Percentiles rank a stretch among this genome's conserved stretches.
phyloP scores from a whole-genome alignment of 495 filamentous ascomycete genomes.

The Annulohypoxylon nitens region DNA sequence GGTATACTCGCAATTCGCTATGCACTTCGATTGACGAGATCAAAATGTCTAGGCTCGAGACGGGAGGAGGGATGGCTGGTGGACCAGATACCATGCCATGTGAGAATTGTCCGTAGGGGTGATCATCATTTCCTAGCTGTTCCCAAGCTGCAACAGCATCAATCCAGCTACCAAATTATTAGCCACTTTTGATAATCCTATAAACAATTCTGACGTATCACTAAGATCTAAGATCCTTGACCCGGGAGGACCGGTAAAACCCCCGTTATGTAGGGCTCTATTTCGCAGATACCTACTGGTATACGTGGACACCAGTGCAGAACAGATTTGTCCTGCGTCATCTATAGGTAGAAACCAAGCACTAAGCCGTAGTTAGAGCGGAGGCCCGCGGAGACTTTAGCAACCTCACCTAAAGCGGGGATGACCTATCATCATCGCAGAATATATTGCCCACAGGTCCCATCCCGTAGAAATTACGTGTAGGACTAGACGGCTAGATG shows the following conservation, averaged over 20 bases:
- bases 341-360: neutral
- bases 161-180: constrained; percentile 4
- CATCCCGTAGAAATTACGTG: constrained; percentile 31
- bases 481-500: constrained; percentile 23
- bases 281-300: constrained; percentile 17
- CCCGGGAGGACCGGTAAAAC: constrained; percentile 17
- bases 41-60: constrained; percentile 13
- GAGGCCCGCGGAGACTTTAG: constrained; percentile 24
- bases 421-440: constrained; percentile 30
- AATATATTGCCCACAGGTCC: neutral
- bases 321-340: constrained; percentile 26
- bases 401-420: constrained; percentile 15
- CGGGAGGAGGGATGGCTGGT: neutral
- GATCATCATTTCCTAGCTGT: neutral
- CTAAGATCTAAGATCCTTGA: constrained; percentile 40
- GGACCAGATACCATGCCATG: constrained; percentile 28
- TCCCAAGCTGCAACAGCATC: constrained; percentile 6
- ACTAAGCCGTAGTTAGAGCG: constrained; percentile 15
- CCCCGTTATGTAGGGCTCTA: constrained; percentile 31
- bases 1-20: constrained; percentile 4
- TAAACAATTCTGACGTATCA: constrained; percentile 32
- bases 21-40: constrained; percentile 25
- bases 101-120: constrained; percentile 30
- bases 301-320: constrained; percentile 6
- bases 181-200: constrained; percentile 13